Percentiles rank a stretch among this genome's conserved stretches.
Evolutionary conservation across 1,284 basidiomycete genomes (phyloP).

Genomic region (Fomitiporia mediterranea): DNA sequence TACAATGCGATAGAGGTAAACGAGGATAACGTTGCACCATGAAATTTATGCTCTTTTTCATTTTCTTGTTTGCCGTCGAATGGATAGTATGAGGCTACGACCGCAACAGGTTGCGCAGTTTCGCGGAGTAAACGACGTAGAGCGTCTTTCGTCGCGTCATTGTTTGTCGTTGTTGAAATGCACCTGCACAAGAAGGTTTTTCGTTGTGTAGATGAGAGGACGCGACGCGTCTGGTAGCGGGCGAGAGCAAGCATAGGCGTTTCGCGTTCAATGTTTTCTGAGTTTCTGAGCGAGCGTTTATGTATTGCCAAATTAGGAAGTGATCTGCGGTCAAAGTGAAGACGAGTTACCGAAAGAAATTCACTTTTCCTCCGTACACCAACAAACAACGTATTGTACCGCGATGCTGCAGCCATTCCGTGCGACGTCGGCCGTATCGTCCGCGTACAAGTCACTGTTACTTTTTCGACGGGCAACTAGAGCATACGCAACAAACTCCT

Average conservation of each 20-base stretch:
- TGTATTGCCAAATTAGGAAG: no score
- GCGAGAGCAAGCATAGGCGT: constrained; percentile 8
- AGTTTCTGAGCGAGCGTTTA: no score
- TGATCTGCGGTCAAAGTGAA: neutral
- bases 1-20: constrained; percentile 89
- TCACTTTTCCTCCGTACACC: neutral
- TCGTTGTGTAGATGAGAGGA: neutral
- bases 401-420: neutral
- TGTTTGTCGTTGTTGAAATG: neutral
- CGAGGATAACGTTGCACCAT: constrained; percentile 90
- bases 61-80: constrained; percentile 13
- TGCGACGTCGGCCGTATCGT: constrained; percentile 1
- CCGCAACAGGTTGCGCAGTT: constrained; percentile 59
- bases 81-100: constrained; percentile 48
- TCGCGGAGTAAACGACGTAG: constrained; percentile 46
- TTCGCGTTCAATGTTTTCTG: neutral
- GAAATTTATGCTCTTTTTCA: constrained; percentile 35
- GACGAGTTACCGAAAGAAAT: no score
- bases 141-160: constrained; percentile 18
- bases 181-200: neutral
- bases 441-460: neutral
- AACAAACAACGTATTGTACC: no score
- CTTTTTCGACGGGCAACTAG: constrained; percentile 8
- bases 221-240: constrained; percentile 4
- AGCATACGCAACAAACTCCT: constrained; percentile 14